Conservation (phyloP, 2,329 filamentous ascomycete species). For the Fusarium falciforme region DNA sequence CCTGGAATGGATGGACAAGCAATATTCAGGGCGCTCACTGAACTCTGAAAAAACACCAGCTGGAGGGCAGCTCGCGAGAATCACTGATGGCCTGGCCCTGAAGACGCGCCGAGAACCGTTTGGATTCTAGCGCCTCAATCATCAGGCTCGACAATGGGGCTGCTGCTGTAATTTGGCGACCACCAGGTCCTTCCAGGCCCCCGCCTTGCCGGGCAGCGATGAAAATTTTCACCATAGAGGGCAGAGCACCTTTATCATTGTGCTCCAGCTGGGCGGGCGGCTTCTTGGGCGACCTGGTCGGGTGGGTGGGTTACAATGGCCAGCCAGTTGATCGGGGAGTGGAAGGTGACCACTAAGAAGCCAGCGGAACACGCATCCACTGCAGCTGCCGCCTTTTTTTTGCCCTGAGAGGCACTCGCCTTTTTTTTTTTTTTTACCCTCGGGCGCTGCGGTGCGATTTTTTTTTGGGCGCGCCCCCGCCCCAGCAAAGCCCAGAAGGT, state of each 20-base stretch:
- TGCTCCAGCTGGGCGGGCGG: constrained; percentile 5
- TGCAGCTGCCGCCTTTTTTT: constrained; percentile 41
- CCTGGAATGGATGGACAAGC: constrained; percentile 1
- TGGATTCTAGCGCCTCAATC: background rate
- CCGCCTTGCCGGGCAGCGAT: constrained; percentile 18
- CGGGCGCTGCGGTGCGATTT: constrained; percentile 18
- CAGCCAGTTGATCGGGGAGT: constrained; percentile 18
- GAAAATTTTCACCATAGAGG: constrained; percentile 22
- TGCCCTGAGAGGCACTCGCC: constrained; percentile 11
- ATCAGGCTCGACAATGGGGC: background rate
- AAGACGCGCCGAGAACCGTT: background rate
- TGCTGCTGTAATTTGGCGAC: constrained; percentile 19
- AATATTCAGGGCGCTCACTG: background rate
- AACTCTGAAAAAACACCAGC: background rate
- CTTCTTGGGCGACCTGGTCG: constrained; percentile 13
- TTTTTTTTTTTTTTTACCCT: constrained; percentile 18
- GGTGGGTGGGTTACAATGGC: constrained; percentile 12
- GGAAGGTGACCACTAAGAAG: constrained; percentile 27
- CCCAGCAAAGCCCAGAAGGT: constrained; percentile 27
- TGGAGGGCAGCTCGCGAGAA: background rate
- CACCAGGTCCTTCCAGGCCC: constrained; percentile 19
- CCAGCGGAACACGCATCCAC: constrained; percentile 31
- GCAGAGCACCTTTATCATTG: background rate
- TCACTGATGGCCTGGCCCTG: constrained; percentile 7
- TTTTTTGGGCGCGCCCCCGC: constrained; percentile 32